Conservation (phyloP, 2,329 filamentous ascomycete species). For the Xylariaceae sp. region DNA sequence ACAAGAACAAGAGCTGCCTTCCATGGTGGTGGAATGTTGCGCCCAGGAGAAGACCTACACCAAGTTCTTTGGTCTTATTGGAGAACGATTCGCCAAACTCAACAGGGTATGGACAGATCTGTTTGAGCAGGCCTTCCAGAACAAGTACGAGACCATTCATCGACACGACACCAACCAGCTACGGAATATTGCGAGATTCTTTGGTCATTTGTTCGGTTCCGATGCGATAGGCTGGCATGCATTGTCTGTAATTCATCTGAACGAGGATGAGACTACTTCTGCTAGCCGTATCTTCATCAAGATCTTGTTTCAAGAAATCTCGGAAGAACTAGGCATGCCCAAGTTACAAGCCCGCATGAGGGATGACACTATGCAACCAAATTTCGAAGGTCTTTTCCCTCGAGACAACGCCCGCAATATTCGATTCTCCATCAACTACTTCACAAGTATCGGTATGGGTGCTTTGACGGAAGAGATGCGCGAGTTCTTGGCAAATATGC, state of each 20-base stretch:
- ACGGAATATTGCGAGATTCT: slow-evolving; percentile 92
- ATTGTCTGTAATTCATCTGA: slow-evolving; percentile 78
- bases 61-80: slow-evolving; percentile 94
- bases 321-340: slow-evolving; percentile 79
- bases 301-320: slow-evolving; percentile 90
- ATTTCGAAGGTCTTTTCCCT: slow-evolving; percentile 83
- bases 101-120: slow-evolving; percentile 92
- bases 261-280: slow-evolving; percentile 94
- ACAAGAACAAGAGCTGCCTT: slow-evolving; percentile 83
- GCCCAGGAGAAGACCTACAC: slow-evolving; percentile 96
- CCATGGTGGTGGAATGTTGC: slow-evolving; percentile 96
- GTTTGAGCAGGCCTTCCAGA: slow-evolving; percentile 84
- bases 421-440: slow-evolving; percentile 98
- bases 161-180: slow-evolving; percentile 94
- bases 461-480: slow-evolving; percentile 92
- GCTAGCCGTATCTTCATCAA: slow-evolving; percentile 98
- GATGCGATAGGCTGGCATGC: slow-evolving; percentile 93
- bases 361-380: slow-evolving; percentile 74
- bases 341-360: slow-evolving; percentile 72
- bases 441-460: slow-evolving; percentile 96
- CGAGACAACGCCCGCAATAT: slow-evolving; percentile 84
- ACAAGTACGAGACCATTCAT: slow-evolving; percentile 97
- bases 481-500: slow-evolving; percentile 82
- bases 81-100: slow-evolving; percentile 91
- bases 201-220: slow-evolving; percentile 82